Evolutionary conservation across 495 filamentous ascomycete species (phyloP).

Genomic region (Lasiosphaeris hirsuta): DNA sequence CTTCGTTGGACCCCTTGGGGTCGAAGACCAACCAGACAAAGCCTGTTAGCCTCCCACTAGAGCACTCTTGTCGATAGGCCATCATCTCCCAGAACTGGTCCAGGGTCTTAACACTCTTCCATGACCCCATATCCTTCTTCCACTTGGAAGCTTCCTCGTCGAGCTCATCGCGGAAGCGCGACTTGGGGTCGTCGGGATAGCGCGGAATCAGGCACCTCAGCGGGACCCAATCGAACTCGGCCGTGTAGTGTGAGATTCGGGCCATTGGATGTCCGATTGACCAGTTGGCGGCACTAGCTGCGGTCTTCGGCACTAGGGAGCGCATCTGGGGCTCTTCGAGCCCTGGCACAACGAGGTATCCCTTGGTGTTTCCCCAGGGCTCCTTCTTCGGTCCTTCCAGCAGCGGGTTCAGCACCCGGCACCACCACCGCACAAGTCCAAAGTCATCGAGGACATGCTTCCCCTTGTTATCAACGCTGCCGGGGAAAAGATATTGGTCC

Average conservation of each 20-base stretch:
- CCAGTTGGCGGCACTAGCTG: constrained; percentile 48
- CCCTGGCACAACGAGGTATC: constrained; percentile 84
- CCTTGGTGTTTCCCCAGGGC: constrained; percentile 48
- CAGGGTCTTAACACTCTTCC: constrained; percentile 76
- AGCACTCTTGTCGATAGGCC: constrained; percentile 94
- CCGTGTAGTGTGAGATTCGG: constrained; percentile 61
- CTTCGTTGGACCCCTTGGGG: constrained; percentile 22
- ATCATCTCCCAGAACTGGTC: constrained; percentile 99
- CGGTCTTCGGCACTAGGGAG: constrained; percentile 51
- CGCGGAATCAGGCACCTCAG: constrained; percentile 82
- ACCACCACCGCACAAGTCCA: constrained; percentile 93
- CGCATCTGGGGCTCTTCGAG: constrained; percentile 72
- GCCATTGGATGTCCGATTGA: constrained; percentile 52
- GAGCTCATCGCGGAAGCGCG: constrained; percentile 82
- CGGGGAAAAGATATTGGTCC: constrained; percentile 91
- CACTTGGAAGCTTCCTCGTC: constrained; percentile 59
- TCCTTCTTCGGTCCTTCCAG: constrained; percentile 41
- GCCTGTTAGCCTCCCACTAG: constrained; percentile 81
- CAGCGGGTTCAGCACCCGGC: constrained; percentile 75
- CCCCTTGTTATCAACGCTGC: constrained; percentile 74
- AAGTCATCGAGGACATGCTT: constrained; percentile 96
- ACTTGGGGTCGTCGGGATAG: constrained; percentile 95
- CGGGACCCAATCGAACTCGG: constrained; percentile 59
- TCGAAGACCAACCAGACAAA: constrained; percentile 92
- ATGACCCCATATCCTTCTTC: constrained; percentile 56